Evolutionary conservation across 2,329 filamentous ascomycete species (phyloP), one percentile per base, ranked within the genome.

Genomic region (Epichloe coenophiala): DNA sequence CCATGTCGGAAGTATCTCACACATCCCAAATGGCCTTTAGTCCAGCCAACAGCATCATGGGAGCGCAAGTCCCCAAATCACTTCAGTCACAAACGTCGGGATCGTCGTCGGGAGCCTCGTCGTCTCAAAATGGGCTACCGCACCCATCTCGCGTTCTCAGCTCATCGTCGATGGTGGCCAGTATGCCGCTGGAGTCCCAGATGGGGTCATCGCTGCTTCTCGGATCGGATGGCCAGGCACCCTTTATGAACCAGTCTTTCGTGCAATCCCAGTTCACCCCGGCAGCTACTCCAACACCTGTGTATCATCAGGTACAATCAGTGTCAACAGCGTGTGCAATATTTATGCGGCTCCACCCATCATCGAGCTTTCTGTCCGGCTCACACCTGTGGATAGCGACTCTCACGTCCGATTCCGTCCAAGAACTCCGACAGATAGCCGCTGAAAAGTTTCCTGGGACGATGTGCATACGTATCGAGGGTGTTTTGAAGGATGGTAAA

Each of bases 271-370:
- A 61, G 17, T 60, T 60, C 41, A 45, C 57, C 13, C 46, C 58
- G 13, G 46, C 62, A 11, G 49, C 60, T 33, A 43, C 61, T 4
- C 45, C 59, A 15, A 54, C 54, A 39, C 48, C 60, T 15, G 57
- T 59, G 19, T 63, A 58, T 51, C 60, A 58, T 38, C 54, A 55
- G 43, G 52, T 57, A 7, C 51, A 53, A 7, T 49, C 61, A 2
- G 44, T 59, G 12, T 49, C 60, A 11, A 48, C 58, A 11, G 56
- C 60, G 0, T 75, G 81, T 41, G 74, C 81, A 2, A 75, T 86
- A 12, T 88, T 81, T 65, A 76, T 90, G 56, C 80, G 83, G n/a
- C 72, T 87, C 5, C 77, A 85, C 56, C 75, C 78, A 0, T 46
- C 43, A n/a, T 86, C 83, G 3, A 74, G 71, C 12, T 70, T 83